Base-by-base conservation (phyloP, 768 basidiomycete genomes). In the Rhodotorula diobovata region DNA sequence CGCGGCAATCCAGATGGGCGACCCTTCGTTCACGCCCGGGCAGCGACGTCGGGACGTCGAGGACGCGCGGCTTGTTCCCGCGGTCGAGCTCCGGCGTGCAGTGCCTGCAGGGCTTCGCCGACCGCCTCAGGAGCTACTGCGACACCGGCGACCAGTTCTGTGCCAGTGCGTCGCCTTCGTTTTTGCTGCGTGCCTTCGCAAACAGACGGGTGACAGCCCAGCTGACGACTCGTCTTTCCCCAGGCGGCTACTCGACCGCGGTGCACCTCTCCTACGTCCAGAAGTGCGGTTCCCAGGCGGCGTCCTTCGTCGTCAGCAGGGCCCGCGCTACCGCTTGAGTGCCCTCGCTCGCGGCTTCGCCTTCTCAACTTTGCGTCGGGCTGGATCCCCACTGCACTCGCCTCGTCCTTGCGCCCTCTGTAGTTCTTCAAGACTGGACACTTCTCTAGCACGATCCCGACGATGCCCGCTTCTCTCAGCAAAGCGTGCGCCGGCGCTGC, bases 1-100 rank as follows among this genome's bases (percentile, higher is more conserved):
- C 41, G 58, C 58, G 41, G 30, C 41, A 2, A 25, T 59, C 12
- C 43, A 61, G 59, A 61, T 61, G 59, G 59, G 59, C 43, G 59
- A 61, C 59, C 59, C 59, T 1, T 21, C 59, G 11, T 61, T 61
- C 59, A 32, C 34, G 10, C 43, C 59, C 18, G 59, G 59, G 45
- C 32, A 61, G 59, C 43, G 45, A 61, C 23, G 59, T 46, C 45
- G 59, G 59, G 18, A 20, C 59, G 0, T 61, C 59, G 43, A 21
- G 20, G 18, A 45, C 1, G 30, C 2, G 11, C 12, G 59, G 59
- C 32, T 2, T 61, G 30, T 61, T 61, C 45, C n/a, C 43, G 10
- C 28, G 45, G 8, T 9, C 14, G 30, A 2, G 18, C 30, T 34
- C 59, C 6, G 20, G 25, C 30, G 41, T 43, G 41, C 41, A 43